Conservation (phyloP, 768 basidiomycete genomes). For the Paxillus ammoniavirescens region DNA sequence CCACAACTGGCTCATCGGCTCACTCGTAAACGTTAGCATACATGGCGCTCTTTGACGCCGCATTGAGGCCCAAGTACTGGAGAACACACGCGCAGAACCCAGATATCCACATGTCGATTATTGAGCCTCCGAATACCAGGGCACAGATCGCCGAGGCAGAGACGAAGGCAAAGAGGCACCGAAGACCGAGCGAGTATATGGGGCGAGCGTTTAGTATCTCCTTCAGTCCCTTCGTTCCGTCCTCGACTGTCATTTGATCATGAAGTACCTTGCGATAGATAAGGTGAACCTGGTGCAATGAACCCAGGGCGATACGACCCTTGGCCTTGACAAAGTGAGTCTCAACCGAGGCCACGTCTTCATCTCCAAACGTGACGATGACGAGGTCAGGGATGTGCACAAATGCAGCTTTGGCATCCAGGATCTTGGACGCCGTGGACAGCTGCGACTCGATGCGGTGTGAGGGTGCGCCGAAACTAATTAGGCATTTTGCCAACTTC, state of each 20-base stretch:
- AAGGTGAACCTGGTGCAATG: constrained; percentile 77
- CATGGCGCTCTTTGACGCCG: constrained; percentile 82
- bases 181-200: constrained; percentile 62
- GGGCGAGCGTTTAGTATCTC: constrained; percentile 61
- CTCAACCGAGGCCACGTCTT: constrained; percentile 66
- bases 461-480: constrained; percentile 93
- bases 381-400: constrained; percentile 79
- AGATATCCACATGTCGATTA: constrained; percentile 82
- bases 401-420: constrained; percentile 79
- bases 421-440: constrained; percentile 70
- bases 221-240: constrained; percentile 68
- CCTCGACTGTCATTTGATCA: constrained; percentile 72
- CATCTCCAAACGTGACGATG: constrained; percentile 81
- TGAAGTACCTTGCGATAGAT: constrained; percentile 87
- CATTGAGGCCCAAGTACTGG: constrained; percentile 78
- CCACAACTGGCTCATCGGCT: constrained; percentile 29
- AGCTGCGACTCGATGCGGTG: constrained; percentile 92
- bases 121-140: constrained; percentile 76
- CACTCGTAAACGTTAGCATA: constrained; percentile 97
- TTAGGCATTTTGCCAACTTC: constrained; percentile 81
- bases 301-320: constrained; percentile 77
- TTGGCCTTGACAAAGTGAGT: constrained; percentile 85
- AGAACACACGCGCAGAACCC: constrained; percentile 66
- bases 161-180: constrained; percentile 74
- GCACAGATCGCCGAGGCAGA: constrained; percentile 82